These are phyloP conservation scores for Pseudopyricularia cyperi DNA, from an alignment of 2,329 filamentous ascomycete species.

Conservation along the genomic window DNA sequence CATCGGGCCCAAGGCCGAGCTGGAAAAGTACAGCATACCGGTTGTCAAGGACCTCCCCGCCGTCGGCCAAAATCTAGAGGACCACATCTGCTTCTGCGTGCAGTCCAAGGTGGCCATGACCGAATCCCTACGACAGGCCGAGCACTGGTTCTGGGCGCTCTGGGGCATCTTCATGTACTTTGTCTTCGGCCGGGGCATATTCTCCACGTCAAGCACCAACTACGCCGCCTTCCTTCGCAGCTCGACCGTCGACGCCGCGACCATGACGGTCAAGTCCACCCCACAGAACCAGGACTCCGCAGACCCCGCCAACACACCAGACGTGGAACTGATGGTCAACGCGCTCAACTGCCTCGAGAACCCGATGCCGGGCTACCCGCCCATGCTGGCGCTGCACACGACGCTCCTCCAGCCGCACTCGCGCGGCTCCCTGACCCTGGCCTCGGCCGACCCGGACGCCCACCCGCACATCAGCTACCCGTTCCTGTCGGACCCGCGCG, in stretches of 20 bases:
- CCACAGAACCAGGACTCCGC: slow-evolving; percentile 9
- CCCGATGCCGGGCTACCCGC: slow-evolving; percentile 11
- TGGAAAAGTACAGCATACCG: slow-evolving; percentile 10
- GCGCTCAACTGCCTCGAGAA: slow-evolving; percentile 22
- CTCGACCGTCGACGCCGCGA: slow-evolving; percentile 13
- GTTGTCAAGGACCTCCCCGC: slow-evolving; percentile 12
- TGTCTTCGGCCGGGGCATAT: slow-evolving; percentile 13
- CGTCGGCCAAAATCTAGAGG: slow-evolving; percentile 14
- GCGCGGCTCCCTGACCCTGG: slow-evolving; percentile 16
- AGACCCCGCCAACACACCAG: slow-evolving; percentile 12
- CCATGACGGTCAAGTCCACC: slow-evolving; percentile 10
- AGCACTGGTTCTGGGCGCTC: slow-evolving; percentile 10
- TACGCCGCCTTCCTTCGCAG: slow-evolving; percentile 13
- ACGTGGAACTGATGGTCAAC: slow-evolving; percentile 20
- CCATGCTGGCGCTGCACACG: slow-evolving; percentile 13
- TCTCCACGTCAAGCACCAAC: slow-evolving; percentile 10
- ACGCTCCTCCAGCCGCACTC: slow-evolving; percentile 17
- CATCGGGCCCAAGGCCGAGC: slow-evolving; percentile 13
- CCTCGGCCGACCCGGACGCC: slow-evolving; percentile 18
- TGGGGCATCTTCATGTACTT: slow-evolving; percentile 17
- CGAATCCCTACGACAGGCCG: slow-evolving; percentile 12
- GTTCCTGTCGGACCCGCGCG: slow-evolving; percentile 15
- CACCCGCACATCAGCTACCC: slow-evolving; percentile 19
- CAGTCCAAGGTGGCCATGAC: slow-evolving; percentile 12
- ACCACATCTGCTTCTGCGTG: slow-evolving; percentile 15